Evolutionary conservation across 1,139 yeast species (phyloP), one percentile per base, ranked within the genome.

Genomic region (Hyphopichia wangnamkhiaoensis): DNA sequence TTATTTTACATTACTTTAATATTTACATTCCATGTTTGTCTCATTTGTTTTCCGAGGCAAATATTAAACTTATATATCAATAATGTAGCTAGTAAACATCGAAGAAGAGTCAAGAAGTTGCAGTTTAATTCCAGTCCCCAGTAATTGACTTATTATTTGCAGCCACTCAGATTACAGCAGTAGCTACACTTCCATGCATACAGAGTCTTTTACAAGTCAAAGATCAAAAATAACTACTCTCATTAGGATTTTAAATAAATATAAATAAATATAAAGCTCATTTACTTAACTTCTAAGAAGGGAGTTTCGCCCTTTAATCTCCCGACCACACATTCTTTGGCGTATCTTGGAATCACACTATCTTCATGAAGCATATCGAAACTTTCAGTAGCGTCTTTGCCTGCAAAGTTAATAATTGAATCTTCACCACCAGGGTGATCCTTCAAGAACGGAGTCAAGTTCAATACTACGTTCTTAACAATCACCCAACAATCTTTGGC

Each of bases 371-470:
- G 58, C 76, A 74, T 71, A 33, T 79, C 86, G 58, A 89, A 91
- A 44, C 88, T 79, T 49, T 84, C 85, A 3, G 96, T 85, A 2
- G 95, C 97, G 56, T 93, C 98, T 53, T 82, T 82, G 13, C 98
- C 98, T 3, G 95, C 97, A 55, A 82, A 86, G 47, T 77, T 78
- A 32, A 83, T 58, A 33, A 93, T 81, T 21, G 91, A 80, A 21
- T 74, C 72, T 44, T 75, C 76, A 2, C 98, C 98, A 44, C 98
- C 98, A 1, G 98, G 98, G 61, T 93, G 98, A 34, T 80, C 72
- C 18, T 79, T 70, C 41, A 87, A 70, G 56, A 93, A 93, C 26
- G 80, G 78, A 0, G 97, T 85, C 48, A 91, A 74, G 59, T 93
- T 89, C 58, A 89, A 82, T 26, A 87, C 96, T 34, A 85, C 80